A percentile compares a stretch with the other conserved stretches of the same genome.
Conservation (phyloP, 2,329 filamentous ascomycete genomes). For the Lasiodiplodia hormozganensis region DNA sequence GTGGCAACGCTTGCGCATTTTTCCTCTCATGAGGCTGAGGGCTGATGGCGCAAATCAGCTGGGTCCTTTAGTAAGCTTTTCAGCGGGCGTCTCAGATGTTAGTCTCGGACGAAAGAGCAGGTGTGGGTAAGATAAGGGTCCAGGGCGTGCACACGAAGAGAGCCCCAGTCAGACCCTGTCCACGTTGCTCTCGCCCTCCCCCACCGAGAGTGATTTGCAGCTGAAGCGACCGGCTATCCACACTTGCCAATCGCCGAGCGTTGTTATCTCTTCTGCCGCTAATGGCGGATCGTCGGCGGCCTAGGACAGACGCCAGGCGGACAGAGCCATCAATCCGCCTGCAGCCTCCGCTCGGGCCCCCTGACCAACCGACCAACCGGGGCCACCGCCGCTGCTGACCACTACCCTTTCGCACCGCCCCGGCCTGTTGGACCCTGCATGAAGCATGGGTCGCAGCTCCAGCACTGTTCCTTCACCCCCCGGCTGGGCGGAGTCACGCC, state of each 20-base stretch:
- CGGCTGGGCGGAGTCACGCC: not conserved
- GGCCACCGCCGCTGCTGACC: not conserved
- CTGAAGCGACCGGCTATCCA: not conserved
- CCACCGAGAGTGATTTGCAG: constrained; percentile 5
- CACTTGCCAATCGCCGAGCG: not conserved
- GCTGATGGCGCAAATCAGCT: constrained; percentile 17
- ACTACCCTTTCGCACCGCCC: not conserved
- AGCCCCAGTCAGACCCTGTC: not conserved
- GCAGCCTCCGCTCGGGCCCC: constrained; percentile 11
- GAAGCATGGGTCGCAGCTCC: constrained; percentile 15
- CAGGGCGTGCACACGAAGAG: not conserved
- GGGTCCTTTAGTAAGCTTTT: constrained; percentile 9
- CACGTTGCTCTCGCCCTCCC: constrained; percentile 1
- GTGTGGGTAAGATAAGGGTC: constrained; percentile 25
- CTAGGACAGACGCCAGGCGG: constrained; percentile 1
- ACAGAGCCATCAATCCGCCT: not conserved
- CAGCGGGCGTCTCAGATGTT: not conserved
- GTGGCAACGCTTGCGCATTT: not conserved
- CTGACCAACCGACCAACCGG: constrained; percentile 9
- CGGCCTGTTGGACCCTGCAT: constrained; percentile 19
- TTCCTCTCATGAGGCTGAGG: not conserved
- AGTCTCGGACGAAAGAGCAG: constrained; percentile 5
- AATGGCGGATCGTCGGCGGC: constrained; percentile 4
- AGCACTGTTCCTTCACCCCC: not conserved
- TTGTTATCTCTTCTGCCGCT: not conserved